phyloP scores from a whole-genome alignment of 331 rosid species.

The Saraca asoca region DNA sequence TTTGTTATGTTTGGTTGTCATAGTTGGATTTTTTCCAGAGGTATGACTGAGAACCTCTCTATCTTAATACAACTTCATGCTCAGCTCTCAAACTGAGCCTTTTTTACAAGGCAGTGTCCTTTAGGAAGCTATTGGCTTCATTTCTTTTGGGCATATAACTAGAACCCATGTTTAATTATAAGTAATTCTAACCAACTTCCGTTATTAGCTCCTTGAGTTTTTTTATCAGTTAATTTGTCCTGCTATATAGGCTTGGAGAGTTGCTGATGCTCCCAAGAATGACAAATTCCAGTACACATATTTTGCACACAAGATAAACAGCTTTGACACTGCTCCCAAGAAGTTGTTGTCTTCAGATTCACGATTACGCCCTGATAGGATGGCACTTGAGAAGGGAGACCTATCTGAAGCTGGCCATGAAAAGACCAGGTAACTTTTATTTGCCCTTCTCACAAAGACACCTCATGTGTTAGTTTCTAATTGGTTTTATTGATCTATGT shows the following conservation, averaged over 20 bases:
- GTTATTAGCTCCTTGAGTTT: not conserved
- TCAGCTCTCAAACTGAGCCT: not conserved
- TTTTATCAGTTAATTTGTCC: slow-evolving; percentile 5
- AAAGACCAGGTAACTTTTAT: slow-evolving; percentile 69
- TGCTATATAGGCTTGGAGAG: slow-evolving; percentile 71
- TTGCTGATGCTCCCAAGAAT: slow-evolving; percentile 63
- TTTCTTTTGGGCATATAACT: not conserved
- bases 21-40: not conserved
- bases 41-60: not conserved
- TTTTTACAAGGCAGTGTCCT: not conserved
- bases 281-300: slow-evolving; percentile 85
- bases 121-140: not conserved
- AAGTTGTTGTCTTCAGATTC: slow-evolving; percentile 87
- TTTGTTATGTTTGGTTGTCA: too few species aligned
- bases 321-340: slow-evolving; percentile 91
- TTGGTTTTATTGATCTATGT: too few species aligned
- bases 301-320: slow-evolving; percentile 93
- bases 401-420: slow-evolving; percentile 76
- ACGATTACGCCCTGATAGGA: slow-evolving; percentile 88
- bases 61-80: not conserved
- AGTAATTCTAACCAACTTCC: not conserved
- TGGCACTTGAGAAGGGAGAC: slow-evolving; percentile 88
- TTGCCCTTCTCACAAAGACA: too few species aligned
- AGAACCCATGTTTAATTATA: not conserved
- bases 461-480: too few species aligned